These are phyloP conservation scores for Durio zibethinus DNA, from an alignment of 345 rosid species.

Conservation along the genomic window DNA sequence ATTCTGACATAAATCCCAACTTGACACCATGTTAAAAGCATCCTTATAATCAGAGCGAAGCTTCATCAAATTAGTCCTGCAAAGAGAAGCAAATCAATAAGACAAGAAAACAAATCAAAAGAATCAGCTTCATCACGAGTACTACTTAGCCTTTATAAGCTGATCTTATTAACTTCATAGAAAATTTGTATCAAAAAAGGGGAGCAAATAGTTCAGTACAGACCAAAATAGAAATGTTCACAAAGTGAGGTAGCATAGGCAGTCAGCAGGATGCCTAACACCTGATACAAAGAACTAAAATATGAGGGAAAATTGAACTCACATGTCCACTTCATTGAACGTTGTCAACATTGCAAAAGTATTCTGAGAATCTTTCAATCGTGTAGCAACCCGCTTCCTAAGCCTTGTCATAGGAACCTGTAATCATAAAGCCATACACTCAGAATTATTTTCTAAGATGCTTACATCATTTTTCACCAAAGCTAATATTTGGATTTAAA, in stretches of 20 bases:
- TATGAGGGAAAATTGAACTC: conserved; percentile 1
- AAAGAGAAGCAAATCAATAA: conserved; percentile 9
- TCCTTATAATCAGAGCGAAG: conserved; percentile 96
- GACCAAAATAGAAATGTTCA: background rate
- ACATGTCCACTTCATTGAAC: conserved; percentile 99
- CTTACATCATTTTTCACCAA: background rate
- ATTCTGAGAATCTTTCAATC: conserved; percentile 97
- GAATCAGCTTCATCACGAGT: background rate
- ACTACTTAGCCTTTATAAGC: background rate
- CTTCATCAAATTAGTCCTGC: conserved; percentile 97
- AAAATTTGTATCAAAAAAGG: background rate
- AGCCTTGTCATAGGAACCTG: conserved; percentile 99
- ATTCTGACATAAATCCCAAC: conserved; percentile 96
- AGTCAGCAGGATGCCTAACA: background rate
- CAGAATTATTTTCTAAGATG: background rate
- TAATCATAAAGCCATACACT: conserved; percentile 7
- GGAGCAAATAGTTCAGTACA: background rate
- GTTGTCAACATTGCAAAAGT: conserved; percentile 95
- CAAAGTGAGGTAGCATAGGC: background rate
- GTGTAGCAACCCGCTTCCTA: conserved; percentile 85
- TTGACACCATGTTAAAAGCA: conserved; percentile 98
- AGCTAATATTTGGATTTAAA: background rate
- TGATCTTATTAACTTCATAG: background rate
- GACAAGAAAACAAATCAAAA: background rate
- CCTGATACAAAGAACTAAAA: background rate